These are phyloP conservation scores for Aquilaria malaccensis DNA, from an alignment of 345 rosid genomes.

Conservation along the genomic window DNA sequence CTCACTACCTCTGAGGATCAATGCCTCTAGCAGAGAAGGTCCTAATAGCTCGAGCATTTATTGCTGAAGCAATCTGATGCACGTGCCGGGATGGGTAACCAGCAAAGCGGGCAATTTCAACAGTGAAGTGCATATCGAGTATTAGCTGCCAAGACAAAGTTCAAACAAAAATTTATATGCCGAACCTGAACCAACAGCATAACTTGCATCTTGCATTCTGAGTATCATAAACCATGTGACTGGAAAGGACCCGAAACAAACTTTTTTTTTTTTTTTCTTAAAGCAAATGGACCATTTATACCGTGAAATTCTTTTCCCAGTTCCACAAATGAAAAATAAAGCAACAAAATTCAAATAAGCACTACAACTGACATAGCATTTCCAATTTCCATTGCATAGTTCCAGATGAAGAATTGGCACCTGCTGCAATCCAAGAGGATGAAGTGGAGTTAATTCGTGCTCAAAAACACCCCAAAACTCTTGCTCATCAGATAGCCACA, in stretches of 20 bases:
- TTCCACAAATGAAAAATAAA: background rate
- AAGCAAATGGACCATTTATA: no score
- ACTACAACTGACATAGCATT: background rate
- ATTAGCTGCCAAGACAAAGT: slow-evolving; percentile 58
- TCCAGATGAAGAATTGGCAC: slow-evolving; percentile 24
- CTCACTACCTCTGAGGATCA: slow-evolving; percentile 67
- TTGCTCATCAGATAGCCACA: slow-evolving; percentile 92
- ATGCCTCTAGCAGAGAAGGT: slow-evolving; percentile 77
- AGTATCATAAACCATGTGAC: background rate
- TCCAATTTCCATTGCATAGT: background rate
- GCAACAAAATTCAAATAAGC: background rate
- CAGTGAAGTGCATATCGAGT: slow-evolving; percentile 99
- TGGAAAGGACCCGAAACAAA: no score
- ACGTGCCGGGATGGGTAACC: slow-evolving; percentile 83
- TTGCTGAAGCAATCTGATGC: slow-evolving; percentile 80
- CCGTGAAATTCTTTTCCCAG: background rate
- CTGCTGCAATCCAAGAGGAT: slow-evolving; percentile 82
- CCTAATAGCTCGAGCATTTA: slow-evolving; percentile 77
- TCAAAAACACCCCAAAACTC: slow-evolving; percentile 94
- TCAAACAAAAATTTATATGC: background rate
- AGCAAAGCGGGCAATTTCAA: slow-evolving; percentile 93
- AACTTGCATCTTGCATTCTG: no score
- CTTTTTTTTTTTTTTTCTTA: no score
- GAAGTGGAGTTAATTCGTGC: slow-evolving; percentile 68
- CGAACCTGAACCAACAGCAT: background rate